Evolutionary conservation across 345 rosid species (phyloP), one percentile per base, ranked within the genome.

Genomic region (Hibiscus mutabilis): DNA sequence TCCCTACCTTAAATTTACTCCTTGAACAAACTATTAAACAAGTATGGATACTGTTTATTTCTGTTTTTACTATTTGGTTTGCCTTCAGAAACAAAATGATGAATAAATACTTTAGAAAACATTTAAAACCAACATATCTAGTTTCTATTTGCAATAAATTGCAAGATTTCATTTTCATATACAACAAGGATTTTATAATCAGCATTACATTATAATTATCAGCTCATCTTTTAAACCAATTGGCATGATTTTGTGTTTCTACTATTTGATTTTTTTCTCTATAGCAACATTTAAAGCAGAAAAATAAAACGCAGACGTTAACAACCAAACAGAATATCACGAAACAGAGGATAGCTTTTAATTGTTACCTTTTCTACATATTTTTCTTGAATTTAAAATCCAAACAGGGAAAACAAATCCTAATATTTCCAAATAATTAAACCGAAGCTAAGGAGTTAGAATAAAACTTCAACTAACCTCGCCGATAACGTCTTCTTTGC

Each of bases 401-500:
- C 1, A 18, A 42, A 42, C 22, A 2, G 2, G 4, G 4, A 55
- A 55, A 55, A 55, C 3, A 19, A 53, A 19, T 2, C 0, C 59
- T 55, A 55, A 19, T 55, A 19, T 55, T 19, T 9, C 14, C 21
- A 55, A 55, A 21, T 1, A 55, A 21, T 4, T 21, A 19, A 63
- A 40, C 29, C 52, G 16, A 63, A 63, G 35, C 69, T 8, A 46
- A 62, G 25, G 40, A 25, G 22, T 67, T 9, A 49, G 2, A 46
- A 19, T 3, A 46, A 37, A 18, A 13, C 67, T 18, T 5, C 10
- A 46, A 25, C 46, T 31, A 18, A 91, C 98, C 92, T 95, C 97
- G 55, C 97, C 99, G 9, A 84, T 69, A 22, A 86, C 93, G 15
- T 92, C 96, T 80, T 92, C 99, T 73, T 92, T 90, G 61, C 99